Evolutionary conservation across 129 eudicot species (phyloP), one percentile per base, ranked within the genome.

Genomic region (Kitagawia praeruptora): DNA sequence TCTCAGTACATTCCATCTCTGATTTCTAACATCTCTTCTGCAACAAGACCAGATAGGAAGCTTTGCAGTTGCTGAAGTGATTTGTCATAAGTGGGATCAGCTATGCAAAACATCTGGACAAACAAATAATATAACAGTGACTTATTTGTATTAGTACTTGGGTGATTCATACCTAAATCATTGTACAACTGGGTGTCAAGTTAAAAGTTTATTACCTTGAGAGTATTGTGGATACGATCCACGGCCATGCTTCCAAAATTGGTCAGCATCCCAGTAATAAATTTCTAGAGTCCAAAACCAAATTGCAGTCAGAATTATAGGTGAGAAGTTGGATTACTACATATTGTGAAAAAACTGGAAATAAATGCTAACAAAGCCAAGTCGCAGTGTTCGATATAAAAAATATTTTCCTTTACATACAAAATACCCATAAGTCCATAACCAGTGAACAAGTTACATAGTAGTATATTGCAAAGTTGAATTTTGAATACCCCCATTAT

Each of bases 221-320:
- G 93, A 71, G 94, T 89, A 83, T 95, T 95, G 75, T 95, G 98
- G 41, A 95, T 95, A 25, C 97, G 89, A 48, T 95, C 96, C 89
- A 95, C 79, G n/a, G 88, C 93, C 98, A 95, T 90, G 91, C 96
- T 92, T 51, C 98, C 97, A 39, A 95, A 89, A 80, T 95, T 95
- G 76, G 89, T 95, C 76, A 94, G 97, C 98, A 95, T 92, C 82
- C 97, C 98, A 70, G 80, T 83, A 80, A 92, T 90, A 67, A 92
- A 95, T 88, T 95, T 95, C 98, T 95, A 89, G 86, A 83, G 71
- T 75, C 75, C 63, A 73, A 76, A 19, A 39, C 74, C 34, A 18
- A 58, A 67, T 37, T 14, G 53, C 61, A 58, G 27, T 70, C 25
- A 79, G 49, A 80, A 53, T 31, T 49, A 78, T 21, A 46, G 4